Base-by-base conservation (phyloP, 2,329 filamentous ascomycete genomes). In the Epichloe typhina region DNA sequence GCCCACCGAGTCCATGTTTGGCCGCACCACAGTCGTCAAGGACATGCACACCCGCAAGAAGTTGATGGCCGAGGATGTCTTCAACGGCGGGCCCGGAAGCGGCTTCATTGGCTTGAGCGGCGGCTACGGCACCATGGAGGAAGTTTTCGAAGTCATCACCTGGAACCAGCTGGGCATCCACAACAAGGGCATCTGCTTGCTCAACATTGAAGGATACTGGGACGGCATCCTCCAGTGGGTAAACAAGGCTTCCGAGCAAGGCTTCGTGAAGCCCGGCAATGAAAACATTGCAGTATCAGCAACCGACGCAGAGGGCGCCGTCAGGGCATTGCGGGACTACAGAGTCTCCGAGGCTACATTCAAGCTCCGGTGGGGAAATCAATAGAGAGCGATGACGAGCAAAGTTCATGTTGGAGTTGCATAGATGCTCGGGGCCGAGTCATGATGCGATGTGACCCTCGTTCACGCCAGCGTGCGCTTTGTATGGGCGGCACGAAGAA, bases 101-200 rank as follows among this genome's bases (percentile, higher is more conserved):
- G 91, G 91, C 12, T 98, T 98, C 69, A 81, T 98, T 40, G 89
- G 89, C 31, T 72, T 98, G 53, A 81, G 79, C 50, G 91, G 91
- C 42, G 93, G 93, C 0, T 98, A 91, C 67, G 93, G 93, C 19
- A 98, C 93, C 2, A 77, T 97, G 64, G 93, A 98, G 72, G 93
- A 98, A 75, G 76, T 98, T 64, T 89, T 95, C 68, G 88, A 94
- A 71, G 81, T 88, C 2, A 83, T 82, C 26, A 94, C 88, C 11
- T 98, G 93, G 90, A 97, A 96, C 67, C 93, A 97, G 71, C 71
- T 98, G 47, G 91, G 93, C 1, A 97, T 98, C 57, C 93, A 97
- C 69, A 76, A 75, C 59, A 74, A 77, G 47, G 86, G 85, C 3
- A 82, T 97, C 44, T 82, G 91, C 50, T 72, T 96, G 46, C 80